Evolutionary conservation across 129 eudicot genomes (phyloP).

Genomic region (Calendula officinalis): DNA sequence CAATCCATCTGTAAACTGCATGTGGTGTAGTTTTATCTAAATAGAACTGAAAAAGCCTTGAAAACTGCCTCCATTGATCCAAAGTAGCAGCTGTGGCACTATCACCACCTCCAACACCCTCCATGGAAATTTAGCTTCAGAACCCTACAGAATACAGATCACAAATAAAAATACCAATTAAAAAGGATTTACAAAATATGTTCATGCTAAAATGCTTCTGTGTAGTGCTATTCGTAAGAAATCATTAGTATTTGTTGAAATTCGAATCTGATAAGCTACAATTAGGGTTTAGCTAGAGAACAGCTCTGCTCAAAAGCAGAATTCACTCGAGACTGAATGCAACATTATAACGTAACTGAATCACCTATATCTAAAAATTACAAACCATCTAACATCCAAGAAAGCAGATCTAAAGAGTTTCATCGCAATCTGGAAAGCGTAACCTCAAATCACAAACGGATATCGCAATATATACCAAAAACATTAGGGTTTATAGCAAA

Average conservation of each 20-base stretch:
- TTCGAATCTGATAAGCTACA: neutral
- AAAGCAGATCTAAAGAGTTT: slow-evolving; percentile 26
- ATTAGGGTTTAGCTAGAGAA: neutral
- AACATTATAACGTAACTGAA: slow-evolving; percentile 11
- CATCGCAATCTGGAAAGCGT: neutral
- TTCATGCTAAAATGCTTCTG: slow-evolving; percentile 13
- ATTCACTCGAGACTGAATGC: neutral
- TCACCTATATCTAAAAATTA: neutral
- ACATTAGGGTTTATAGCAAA: slow-evolving; percentile 19
- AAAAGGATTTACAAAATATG: neutral
- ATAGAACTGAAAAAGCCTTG: slow-evolving; percentile 47
- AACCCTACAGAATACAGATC: neutral
- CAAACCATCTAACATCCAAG: neutral
- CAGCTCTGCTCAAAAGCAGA: neutral
- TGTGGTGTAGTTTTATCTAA: slow-evolving; percentile 63
- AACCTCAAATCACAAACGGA: neutral
- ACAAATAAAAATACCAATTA: neutral
- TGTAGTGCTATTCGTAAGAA: neutral
- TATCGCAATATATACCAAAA: neutral
- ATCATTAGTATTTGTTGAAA: neutral
- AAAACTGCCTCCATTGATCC: slow-evolving; percentile 48
- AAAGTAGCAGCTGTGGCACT: neutral
- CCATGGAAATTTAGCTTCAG: neutral
- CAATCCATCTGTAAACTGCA: slow-evolving; percentile 51
- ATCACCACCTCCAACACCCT: neutral